A percentile compares a stretch with the other conserved stretches of the same genome.
phyloP scores from a whole-genome alignment of 2,329 filamentous ascomycete species.

The Aspergillus ruber region DNA sequence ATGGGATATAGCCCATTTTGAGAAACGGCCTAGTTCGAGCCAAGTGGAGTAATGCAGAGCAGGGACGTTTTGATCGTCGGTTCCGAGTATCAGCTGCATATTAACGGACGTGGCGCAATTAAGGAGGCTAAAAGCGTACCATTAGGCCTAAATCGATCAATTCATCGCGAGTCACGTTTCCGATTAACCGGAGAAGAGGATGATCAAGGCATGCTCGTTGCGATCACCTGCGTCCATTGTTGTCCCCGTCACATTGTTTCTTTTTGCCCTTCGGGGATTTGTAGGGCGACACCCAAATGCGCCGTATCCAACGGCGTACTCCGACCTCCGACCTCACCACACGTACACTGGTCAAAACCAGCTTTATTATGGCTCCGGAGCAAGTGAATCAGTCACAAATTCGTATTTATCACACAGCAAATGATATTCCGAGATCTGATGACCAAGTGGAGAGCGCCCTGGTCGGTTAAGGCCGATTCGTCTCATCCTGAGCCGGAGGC shows the following conservation, averaged over 20 bases:
- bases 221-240: no score
- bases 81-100: not conserved
- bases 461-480: constrained; percentile 9
- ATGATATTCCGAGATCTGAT: not conserved
- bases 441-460: constrained; percentile 8
- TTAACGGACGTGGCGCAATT: constrained; percentile 1
- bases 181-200: no score
- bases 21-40: constrained; percentile 5
- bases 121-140: not conserved
- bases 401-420: not conserved
- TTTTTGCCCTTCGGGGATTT: no score
- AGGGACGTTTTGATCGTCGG: constrained; percentile 8
- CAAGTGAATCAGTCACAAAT: constrained; percentile 1
- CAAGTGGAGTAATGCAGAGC: constrained; percentile 9
- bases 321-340: not conserved
- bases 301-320: no score
- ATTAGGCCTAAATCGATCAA: not conserved
- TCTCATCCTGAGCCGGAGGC: constrained; percentile 15
- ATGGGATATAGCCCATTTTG: constrained; percentile 9
- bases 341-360: not conserved
- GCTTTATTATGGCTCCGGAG: not conserved
- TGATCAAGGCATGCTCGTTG: no score
- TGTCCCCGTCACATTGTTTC: no score
- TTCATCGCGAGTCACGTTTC: not conserved
- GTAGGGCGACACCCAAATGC: no score